These are phyloP conservation scores for Penicillium sp. DNA, from an alignment of 2,329 filamentous ascomycete species.

Conservation along the genomic window DNA sequence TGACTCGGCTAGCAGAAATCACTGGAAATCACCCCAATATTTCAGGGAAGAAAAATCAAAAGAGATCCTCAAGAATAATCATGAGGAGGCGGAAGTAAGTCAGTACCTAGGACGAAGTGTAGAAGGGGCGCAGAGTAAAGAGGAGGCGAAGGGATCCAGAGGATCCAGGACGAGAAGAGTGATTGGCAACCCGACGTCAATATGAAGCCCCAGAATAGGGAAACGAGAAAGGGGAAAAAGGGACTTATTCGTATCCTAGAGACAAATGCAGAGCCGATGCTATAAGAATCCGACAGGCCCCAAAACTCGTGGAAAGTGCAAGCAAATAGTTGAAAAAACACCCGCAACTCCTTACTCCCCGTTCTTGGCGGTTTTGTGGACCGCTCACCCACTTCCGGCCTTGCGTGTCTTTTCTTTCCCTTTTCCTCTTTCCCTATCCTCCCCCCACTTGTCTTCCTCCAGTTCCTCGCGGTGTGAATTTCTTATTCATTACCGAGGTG, in stretches of 20 bases:
- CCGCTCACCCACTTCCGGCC: slow-evolving; percentile 15
- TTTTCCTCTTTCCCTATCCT: slow-evolving; percentile 9
- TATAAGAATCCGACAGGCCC: background rate
- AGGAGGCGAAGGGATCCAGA: background rate
- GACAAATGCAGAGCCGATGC: background rate
- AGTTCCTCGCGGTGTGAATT: background rate
- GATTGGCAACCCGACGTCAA: background rate
- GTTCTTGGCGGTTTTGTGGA: slow-evolving; percentile 21
- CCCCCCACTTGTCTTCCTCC: background rate
- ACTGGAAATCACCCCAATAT: background rate
- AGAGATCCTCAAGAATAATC: background rate
- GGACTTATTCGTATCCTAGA: background rate
- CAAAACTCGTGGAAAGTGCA: background rate
- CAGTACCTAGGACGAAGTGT: background rate
- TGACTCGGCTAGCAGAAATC: slow-evolving; percentile 2
- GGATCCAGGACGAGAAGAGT: background rate
- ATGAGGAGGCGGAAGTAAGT: background rate
- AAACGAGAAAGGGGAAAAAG: background rate
- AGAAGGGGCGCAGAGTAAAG: background rate
- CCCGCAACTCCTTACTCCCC: slow-evolving; percentile 16
- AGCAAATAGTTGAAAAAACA: background rate
- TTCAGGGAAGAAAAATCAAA: background rate
- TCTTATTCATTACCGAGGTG: background rate
- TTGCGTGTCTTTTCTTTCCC: slow-evolving; percentile 17
- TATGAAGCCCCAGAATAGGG: background rate